Percentiles rank a stretch among this genome's conserved stretches.
These are phyloP conservation scores for Colletotrichum sp. DNA, from an alignment of 2,329 filamentous ascomycete genomes.

Conservation along the genomic window DNA sequence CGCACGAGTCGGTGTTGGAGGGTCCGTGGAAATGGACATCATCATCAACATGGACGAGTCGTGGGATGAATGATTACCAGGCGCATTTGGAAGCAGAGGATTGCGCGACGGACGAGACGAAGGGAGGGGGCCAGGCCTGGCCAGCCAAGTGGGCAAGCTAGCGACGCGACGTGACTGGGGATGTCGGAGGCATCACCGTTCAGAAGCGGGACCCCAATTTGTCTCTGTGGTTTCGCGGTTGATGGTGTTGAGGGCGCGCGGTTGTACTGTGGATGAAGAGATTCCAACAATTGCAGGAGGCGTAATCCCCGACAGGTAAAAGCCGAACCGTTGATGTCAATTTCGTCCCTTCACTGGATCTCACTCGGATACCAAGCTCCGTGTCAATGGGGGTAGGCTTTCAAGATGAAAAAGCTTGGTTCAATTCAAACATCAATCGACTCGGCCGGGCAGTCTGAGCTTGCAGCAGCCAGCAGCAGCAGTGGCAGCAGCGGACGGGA, in stretches of 20 bases:
- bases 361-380: not conserved
- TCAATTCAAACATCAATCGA: not conserved
- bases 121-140: not conserved
- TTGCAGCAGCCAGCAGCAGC: not conserved
- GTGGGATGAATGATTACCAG: not conserved
- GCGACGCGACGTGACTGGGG: not conserved
- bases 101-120: not conserved
- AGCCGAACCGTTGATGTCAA: not conserved
- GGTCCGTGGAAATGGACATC: not conserved
- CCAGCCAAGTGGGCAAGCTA: not conserved
- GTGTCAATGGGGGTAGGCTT: not conserved
- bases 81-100: not conserved
- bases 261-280: not conserved
- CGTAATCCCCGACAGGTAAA: not conserved
- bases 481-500: not conserved
- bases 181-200: not conserved
- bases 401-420: conserved; percentile 7
- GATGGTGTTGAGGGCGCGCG: not conserved
- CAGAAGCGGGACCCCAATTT: not conserved
- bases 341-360: not conserved
- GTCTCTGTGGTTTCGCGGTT: not conserved
- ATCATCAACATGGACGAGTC: not conserved
- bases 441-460: not conserved
- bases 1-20: conserved; percentile 4
- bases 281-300: not conserved